Conservation (phyloP, 768 basidiomycete species). For the Russula compacta region DNA sequence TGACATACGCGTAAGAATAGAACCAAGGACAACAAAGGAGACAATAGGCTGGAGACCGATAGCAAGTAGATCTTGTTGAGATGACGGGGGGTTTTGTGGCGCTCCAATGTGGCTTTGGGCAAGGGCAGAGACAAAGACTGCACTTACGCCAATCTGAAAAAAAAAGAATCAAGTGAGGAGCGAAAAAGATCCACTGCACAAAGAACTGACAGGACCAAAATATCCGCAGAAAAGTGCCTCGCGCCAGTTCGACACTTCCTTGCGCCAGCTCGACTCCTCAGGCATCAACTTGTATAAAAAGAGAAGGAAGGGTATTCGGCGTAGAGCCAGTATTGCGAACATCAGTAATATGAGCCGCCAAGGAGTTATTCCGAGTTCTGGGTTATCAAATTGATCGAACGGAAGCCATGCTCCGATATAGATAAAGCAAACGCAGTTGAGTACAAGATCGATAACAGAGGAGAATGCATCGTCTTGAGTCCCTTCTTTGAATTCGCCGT, state of each 20-base stretch:
- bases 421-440: constrained; percentile 73
- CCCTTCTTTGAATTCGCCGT: constrained; percentile 70
- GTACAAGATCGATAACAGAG: constrained; percentile 80
- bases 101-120: constrained; percentile 53
- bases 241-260: constrained; percentile 54
- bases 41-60: constrained; percentile 73
- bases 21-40: constrained; percentile 77
- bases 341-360: constrained; percentile 66
- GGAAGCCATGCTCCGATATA: constrained; percentile 90
- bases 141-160: constrained; percentile 79
- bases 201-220: constrained; percentile 48
- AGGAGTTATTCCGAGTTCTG: constrained; percentile 51
- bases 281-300: constrained; percentile 77
- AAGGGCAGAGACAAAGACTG: constrained; percentile 78
- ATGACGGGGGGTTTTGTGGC: constrained; percentile 50
- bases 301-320: constrained; percentile 75
- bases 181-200: neutral
- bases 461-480: constrained; percentile 83
- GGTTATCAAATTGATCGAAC: constrained; percentile 46
- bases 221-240: constrained; percentile 90
- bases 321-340: constrained; percentile 57
- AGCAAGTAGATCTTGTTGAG: constrained; percentile 63
- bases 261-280: constrained; percentile 31
- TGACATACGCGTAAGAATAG: constrained; percentile 64
- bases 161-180: neutral